These are phyloP conservation scores for Nicotiana otophora DNA, from an alignment of 257 asterid genomes.

Conservation along the genomic window DNA sequence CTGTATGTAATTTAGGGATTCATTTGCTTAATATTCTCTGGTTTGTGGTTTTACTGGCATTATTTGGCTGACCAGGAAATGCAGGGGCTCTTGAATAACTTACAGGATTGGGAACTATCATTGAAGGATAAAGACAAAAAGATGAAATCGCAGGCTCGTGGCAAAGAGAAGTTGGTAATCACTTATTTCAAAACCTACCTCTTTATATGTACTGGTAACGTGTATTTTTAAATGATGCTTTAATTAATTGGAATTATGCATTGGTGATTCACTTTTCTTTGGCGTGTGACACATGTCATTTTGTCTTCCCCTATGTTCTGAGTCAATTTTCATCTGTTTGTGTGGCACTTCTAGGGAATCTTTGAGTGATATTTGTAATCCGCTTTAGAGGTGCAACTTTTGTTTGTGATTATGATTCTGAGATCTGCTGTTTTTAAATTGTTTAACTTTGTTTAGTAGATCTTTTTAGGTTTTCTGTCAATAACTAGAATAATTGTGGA, in stretches of 20 bases:
- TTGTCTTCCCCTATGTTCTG: neutral
- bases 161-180: constrained; percentile 52
- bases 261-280: neutral
- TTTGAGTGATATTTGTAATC: neutral
- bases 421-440: neutral
- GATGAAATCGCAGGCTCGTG: constrained; percentile 47
- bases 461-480: neutral
- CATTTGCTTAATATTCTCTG: neutral
- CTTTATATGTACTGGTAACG: neutral
- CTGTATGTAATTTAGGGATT: neutral
- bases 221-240: neutral
- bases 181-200: constrained; percentile 1
- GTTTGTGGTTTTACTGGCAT: constrained; percentile 1
- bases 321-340: neutral
- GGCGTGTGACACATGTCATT: neutral
- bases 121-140: constrained; percentile 72
- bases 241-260: neutral
- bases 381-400: neutral
- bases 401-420: neutral
- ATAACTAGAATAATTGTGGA: neutral
- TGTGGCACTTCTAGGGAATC: neutral
- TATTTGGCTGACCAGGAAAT: constrained; percentile 46
- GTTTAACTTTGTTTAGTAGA: neutral
- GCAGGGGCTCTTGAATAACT: constrained; percentile 73
- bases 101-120: constrained; percentile 89